phyloP scores from a whole-genome alignment of 2,329 filamentous ascomycete species.

The Sarocladium brachiariae region DNA sequence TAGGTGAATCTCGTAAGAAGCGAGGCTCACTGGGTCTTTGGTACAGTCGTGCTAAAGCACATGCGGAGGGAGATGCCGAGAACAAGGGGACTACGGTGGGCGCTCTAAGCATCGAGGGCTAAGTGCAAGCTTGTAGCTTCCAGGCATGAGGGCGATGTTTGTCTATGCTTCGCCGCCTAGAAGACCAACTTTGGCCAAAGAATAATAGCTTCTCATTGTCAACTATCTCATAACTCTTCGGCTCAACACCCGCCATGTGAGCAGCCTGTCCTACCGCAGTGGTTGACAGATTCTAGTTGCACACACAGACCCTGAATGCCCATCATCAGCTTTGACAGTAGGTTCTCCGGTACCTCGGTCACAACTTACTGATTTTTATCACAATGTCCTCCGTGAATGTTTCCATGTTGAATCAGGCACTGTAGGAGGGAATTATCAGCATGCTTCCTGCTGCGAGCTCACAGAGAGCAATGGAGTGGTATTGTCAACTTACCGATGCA shows the following conservation, averaged over 20 bases:
- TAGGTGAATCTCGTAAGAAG: background rate
- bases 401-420: background rate
- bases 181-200: background rate
- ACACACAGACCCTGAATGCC: background rate
- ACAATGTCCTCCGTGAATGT: background rate
- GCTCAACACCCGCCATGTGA: no score
- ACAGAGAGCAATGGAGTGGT: background rate
- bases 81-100: background rate
- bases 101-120: background rate
- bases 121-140: background rate
- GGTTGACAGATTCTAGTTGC: background rate
- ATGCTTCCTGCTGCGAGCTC: no score
- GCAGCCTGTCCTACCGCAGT: no score
- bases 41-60: background rate
- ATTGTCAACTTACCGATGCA: background rate
- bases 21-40: background rate
- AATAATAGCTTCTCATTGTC: no score
- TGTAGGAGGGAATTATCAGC: no score
- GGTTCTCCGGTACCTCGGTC: background rate
- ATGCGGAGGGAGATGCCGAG: background rate
- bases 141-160: no score
- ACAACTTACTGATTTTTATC: background rate
- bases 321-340: background rate
- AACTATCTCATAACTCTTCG: no score
- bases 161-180: no score